Evolutionary conservation across 108 stramenopile species (phyloP), one percentile per base, ranked within the genome.

Genomic region (Pseudonitzschia delicatissima): DNA sequence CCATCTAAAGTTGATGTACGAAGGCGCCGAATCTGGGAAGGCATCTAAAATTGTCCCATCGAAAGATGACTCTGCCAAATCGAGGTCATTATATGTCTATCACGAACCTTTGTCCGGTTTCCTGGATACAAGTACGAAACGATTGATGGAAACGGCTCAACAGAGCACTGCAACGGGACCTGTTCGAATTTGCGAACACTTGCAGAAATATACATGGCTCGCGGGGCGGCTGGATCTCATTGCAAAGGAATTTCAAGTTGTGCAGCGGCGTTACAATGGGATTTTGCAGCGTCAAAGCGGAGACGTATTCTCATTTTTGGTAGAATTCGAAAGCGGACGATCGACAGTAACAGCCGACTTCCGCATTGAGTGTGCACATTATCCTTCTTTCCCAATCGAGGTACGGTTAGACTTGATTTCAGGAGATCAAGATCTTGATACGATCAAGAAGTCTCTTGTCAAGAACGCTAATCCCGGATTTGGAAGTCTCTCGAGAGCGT

Each of bases 381-480:
- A 91, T 65, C 90, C 90, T 20, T 86, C 82, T 57, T 69, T 77
- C 25, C 85, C 85, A 1, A 47, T 89, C 5, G 72, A 74, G 9
- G 59, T 81, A 2, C 27, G 49, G 13, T 42, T 90, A 2, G 74
- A 87, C 37, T 33, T 76, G 0, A 64, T 67, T 25, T 53, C 74
- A 26, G 81, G 71, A 11, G 48, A 68, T 18, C 53, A 82, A 26
- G 77, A 86, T 48, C 59, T 82, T 28, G 80, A 86, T 7, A 62
- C 39, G 36, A 42, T 92, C 26, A 48, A 67, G 13, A 76, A 73
- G 20, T 57, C 68, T 25, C 62, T 92, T 37, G 57, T 57, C 26
- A 87, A 83, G 72, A 73, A 71, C 50, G 66, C 80, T 27, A 87
- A 82, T 49, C 87, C 91, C 20, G 91, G 87, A 15, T 88, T 84